These are phyloP conservation scores for Pyrenophora teres DNA, from an alignment of 2,329 filamentous ascomycete species.

Conservation along the genomic window DNA sequence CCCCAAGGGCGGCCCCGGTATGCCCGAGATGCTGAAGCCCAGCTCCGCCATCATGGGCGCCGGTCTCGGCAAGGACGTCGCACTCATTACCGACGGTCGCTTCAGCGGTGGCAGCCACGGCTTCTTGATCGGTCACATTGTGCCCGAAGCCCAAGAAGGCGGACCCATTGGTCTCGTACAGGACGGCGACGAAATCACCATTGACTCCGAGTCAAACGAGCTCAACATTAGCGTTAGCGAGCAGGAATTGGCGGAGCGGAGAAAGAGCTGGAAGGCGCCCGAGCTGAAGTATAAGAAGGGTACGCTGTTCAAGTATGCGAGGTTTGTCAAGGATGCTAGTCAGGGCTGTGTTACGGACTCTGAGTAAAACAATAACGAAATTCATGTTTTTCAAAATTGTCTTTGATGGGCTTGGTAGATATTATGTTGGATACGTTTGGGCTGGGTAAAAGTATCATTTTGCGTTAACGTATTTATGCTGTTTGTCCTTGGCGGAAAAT, in stretches of 20 bases:
- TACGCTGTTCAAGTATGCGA: constrained; percentile 63
- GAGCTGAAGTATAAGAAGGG: constrained; percentile 63
- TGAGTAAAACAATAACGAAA: constrained; percentile 16
- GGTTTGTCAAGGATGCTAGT: constrained; percentile 61
- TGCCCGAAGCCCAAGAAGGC: constrained; percentile 83
- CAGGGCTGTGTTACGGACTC: constrained; percentile 64
- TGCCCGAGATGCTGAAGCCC: constrained; percentile 78
- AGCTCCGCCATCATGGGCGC: constrained; percentile 75
- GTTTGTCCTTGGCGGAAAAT: no score
- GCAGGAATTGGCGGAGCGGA: constrained; percentile 61
- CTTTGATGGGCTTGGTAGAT: neutral
- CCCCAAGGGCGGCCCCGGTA: constrained; percentile 73
- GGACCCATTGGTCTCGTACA: constrained; percentile 82
- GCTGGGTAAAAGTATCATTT: constrained; percentile 2
- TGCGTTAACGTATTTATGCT: no score
- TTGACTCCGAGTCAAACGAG: constrained; percentile 75
- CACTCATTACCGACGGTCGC: constrained; percentile 73
- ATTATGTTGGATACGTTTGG: neutral
- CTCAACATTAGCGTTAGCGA: constrained; percentile 70
- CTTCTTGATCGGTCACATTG: constrained; percentile 86
- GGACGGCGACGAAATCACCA: constrained; percentile 79
- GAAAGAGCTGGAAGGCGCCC: constrained; percentile 58
- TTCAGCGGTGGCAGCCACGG: constrained; percentile 84
- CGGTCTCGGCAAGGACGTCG: constrained; percentile 73
- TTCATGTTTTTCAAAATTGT: neutral